Base-by-base conservation (phyloP, 2,329 filamentous ascomycete species). In the Alternaria viburni region DNA sequence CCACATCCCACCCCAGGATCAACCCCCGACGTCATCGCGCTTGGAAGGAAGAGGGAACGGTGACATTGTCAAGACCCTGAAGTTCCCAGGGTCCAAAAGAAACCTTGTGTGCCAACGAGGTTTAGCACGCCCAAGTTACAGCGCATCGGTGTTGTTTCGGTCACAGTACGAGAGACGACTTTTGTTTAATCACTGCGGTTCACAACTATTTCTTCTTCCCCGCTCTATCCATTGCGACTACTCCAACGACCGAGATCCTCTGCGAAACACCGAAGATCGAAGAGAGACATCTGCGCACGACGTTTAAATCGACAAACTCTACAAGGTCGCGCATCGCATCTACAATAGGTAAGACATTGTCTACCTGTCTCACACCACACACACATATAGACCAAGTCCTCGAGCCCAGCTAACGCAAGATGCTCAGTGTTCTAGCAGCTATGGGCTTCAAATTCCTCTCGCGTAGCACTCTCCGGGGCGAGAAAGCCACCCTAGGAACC, bases 391-490 rank as follows among this genome's bases (percentile, higher is more conserved):
- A 41, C 15, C 36, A 3, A 17, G 1, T 41, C 9, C 8, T 41
- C 6, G 23, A 47, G 21, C 36, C 9, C 8, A 17, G 15, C 57
- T 60, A 46, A 60, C 43, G 36, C 28, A 28, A 12, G 3, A 41
- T 46, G 19, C 44, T 17, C 5, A 61, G 45, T 21, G 6, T 36
- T 23, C 21, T 26, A 8, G 12, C 23, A 46, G 43, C 36, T 46
- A 77, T 76, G 74, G 70, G 67, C 49, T 54, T 77, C 66, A 74
- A 71, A 30, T 78, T 77, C 69, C 69, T 78, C 51, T 70, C 67
- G 7, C 65, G 67, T 62, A 69, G 73, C 62, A 70, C 69, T 52
- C 65, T 77, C 50, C 74, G 74, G 57, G 71, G 70, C 69, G 74
- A 78, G 43, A 78, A 78, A 62, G 65, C 68, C 57, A 70, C 69